A percentile compares a stretch with the other conserved stretches of the same genome.
phyloP scores from a whole-genome alignment of 495 filamentous ascomycete genomes.

The Penicillium odoratum region DNA sequence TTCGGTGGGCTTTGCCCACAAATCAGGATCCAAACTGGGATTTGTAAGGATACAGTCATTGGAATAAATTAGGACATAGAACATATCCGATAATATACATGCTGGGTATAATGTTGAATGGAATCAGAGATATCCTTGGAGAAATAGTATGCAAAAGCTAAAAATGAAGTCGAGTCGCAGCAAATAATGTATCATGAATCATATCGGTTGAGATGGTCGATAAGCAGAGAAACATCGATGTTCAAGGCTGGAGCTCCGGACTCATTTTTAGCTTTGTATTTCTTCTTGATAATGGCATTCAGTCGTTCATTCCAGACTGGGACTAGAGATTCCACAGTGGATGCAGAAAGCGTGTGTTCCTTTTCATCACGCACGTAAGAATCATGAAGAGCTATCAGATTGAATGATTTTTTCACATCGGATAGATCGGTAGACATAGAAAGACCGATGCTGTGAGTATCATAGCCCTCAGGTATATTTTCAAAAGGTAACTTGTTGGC shows the following conservation, averaged over 20 bases:
- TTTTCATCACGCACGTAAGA: background rate
- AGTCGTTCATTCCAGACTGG: conserved; percentile 22
- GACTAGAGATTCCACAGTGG: conserved; percentile 4
- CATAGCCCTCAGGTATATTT: conserved; percentile 33
- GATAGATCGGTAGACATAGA: conserved; percentile 12
- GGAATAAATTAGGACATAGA: background rate
- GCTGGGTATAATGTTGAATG: background rate
- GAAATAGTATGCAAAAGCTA: background rate
- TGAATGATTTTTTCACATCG: background rate
- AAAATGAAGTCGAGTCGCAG: background rate
- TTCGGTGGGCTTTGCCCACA: background rate
- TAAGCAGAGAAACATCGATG: background rate
- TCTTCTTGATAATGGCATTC: conserved; percentile 7
- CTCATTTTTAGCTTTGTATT: background rate
- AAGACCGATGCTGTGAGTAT: conserved; percentile 29
- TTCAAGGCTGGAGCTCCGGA: background rate
- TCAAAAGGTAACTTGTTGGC: conserved; percentile 37
- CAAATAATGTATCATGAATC: background rate
- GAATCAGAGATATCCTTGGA: background rate
- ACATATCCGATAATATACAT: background rate
- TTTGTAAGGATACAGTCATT: background rate
- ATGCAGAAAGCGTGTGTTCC: conserved; percentile 1
- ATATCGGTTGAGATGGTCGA: background rate
- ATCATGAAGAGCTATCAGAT: background rate
- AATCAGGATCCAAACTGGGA: background rate